These are phyloP conservation scores for Orychophragmus violaceus DNA, from an alignment of 345 rosid genomes.

Conservation along the genomic window DNA sequence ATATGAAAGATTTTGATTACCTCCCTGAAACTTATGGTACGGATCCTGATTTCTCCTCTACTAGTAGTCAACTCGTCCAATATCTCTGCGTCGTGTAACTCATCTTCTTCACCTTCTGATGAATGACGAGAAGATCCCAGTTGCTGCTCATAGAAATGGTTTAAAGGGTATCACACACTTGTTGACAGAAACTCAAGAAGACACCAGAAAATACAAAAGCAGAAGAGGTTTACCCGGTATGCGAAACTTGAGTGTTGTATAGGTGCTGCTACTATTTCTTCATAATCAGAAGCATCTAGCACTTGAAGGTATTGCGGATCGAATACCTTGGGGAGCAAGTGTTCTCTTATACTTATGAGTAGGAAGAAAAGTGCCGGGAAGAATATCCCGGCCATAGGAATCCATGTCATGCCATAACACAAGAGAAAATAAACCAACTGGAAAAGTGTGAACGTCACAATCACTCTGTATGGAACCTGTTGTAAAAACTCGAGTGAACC, in stretches of 20 bases:
- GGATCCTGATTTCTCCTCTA: conserved; percentile 68
- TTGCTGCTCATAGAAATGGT: conserved; percentile 9
- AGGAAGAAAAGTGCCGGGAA: conserved; percentile 75
- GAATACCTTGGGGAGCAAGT: conserved; percentile 61
- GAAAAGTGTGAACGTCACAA: conserved; percentile 50
- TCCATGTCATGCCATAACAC: conserved; percentile 78
- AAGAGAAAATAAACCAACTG: conserved; percentile 57
- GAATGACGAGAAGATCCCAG: conserved; percentile 29
- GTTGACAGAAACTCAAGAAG: background rate
- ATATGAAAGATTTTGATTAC: conserved; percentile 15
- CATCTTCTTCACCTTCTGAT: conserved; percentile 36
- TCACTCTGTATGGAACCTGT: conserved; percentile 58
- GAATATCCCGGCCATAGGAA: conserved; percentile 76
- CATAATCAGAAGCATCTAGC: conserved; percentile 63
- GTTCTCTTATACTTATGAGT: conserved; percentile 63
- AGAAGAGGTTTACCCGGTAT: conserved; percentile 11
- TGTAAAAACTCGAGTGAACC: no score
- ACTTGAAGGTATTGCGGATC: conserved; percentile 36
- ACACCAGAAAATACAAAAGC: background rate
- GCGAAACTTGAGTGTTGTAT: conserved; percentile 23
- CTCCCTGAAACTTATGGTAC: conserved; percentile 49
- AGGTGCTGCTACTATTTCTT: conserved; percentile 41
- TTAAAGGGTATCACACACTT: background rate
- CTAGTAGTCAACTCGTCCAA: conserved; percentile 72
- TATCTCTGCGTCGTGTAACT: conserved; percentile 51